phyloP scores from a whole-genome alignment of 2,329 filamentous ascomycete genomes.

The Ascochyta lentis region DNA sequence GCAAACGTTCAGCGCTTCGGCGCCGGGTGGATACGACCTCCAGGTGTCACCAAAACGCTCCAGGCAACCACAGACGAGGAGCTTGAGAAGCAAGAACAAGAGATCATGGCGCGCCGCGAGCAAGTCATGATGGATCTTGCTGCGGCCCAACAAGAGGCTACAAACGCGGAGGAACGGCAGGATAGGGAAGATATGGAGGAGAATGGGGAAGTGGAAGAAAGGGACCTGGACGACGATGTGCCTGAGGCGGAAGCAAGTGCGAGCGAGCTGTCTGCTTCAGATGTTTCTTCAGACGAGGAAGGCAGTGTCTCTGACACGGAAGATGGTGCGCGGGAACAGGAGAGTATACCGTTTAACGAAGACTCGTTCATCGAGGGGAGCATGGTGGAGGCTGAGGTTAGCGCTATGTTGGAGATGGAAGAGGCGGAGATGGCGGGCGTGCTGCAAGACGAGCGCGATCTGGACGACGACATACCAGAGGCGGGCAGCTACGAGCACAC shows the following conservation, averaged over 20 bases:
- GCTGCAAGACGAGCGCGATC: conserved; percentile 56
- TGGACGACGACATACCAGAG: conserved; percentile 60
- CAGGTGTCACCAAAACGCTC: conserved; percentile 86
- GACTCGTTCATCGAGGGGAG: conserved; percentile 57
- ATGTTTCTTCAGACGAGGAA: conserved; percentile 46
- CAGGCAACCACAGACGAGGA: conserved; percentile 90
- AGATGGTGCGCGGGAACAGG: conserved; percentile 52
- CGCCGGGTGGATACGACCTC: conserved; percentile 87
- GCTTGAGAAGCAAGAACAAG: conserved; percentile 85
- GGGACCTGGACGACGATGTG: conserved; percentile 53
- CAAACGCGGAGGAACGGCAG: conserved; percentile 49
- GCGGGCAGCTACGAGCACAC: conserved; percentile 62
- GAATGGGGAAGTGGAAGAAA: conserved; percentile 31
- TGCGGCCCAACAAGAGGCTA: conserved; percentile 57
- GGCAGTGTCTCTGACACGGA: conserved; percentile 43
- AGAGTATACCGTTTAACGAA: conserved; percentile 56
- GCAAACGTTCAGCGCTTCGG: conserved; percentile 86
- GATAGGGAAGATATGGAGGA: conserved; percentile 51
- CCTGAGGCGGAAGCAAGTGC: conserved; percentile 50
- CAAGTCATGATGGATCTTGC: conserved; percentile 76
- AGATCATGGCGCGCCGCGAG: conserved; percentile 74
- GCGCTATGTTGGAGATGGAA: conserved; percentile 52
- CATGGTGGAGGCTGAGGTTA: conserved; percentile 47
- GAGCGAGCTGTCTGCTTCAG: conserved; percentile 30
- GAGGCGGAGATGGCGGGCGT: conserved; percentile 56